Evolutionary conservation across 345 rosid species (phyloP).

Genomic region (Mangifera indica): DNA sequence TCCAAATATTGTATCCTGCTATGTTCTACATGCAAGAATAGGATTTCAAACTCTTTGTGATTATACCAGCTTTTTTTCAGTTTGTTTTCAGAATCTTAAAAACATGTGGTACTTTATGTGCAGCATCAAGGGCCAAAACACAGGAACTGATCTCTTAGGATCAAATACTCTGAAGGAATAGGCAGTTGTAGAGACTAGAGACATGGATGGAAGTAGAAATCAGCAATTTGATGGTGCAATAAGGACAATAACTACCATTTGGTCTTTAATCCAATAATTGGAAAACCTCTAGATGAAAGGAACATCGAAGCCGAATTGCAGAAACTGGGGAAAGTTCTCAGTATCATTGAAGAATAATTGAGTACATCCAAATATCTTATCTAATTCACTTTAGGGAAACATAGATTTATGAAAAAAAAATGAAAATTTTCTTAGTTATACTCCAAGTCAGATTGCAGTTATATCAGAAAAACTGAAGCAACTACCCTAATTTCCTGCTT

Average conservation of each 20-base stretch:
- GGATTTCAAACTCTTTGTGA: conserved; percentile 27
- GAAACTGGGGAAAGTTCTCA: conserved; percentile 1
- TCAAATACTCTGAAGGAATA: conserved; percentile 23
- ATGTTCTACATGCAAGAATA: no score
- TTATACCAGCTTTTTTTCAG: not conserved
- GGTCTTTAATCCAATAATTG: conserved; percentile 32
- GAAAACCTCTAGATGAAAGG: conserved; percentile 31
- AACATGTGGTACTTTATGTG: not conserved
- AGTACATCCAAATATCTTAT: no score
- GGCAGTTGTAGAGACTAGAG: conserved; percentile 24
- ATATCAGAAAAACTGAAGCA: no score
- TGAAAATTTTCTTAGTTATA: no score
- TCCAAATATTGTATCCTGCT: no score
- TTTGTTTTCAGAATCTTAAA: no score
- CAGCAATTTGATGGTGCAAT: conserved; percentile 40
- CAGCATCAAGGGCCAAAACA: conserved; percentile 48
- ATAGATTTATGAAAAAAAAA: no score
- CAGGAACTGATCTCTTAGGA: conserved; percentile 30
- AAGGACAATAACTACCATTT: conserved; percentile 24
- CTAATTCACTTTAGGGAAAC: no score
- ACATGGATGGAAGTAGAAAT: conserved; percentile 48
- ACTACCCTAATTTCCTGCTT: no score
- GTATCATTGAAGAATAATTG: no score
- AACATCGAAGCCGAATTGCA: conserved; percentile 25
- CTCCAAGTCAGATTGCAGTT: no score